These are phyloP conservation scores for Malassezia pachydermatis DNA, from an alignment of 1,284 basidiomycete genomes.

Conservation along the genomic window DNA sequence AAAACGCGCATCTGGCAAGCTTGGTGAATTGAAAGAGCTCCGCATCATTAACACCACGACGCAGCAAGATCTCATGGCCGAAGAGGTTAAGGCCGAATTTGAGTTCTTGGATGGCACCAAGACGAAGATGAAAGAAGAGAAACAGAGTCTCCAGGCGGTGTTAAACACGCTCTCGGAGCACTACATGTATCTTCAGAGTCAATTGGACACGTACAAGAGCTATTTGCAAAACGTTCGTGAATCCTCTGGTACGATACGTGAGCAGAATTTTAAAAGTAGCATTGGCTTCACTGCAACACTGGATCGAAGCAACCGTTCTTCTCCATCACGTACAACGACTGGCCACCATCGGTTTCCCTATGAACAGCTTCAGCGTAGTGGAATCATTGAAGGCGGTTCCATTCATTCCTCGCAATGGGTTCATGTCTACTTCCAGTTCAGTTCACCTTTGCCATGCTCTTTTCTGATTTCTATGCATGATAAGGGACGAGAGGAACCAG, in stretches of 20 bases:
- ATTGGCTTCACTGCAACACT: too few species aligned
- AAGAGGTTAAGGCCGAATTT: slow-evolving; percentile 89
- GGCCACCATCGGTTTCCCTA: slow-evolving; percentile 95
- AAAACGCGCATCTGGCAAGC: slow-evolving; percentile 88
- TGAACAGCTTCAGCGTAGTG: slow-evolving; percentile 95
- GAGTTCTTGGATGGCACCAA: slow-evolving; percentile 88
- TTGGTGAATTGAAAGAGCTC: slow-evolving; percentile 84
- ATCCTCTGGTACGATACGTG: slow-evolving; percentile 46
- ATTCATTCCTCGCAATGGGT: slow-evolving; percentile 87
- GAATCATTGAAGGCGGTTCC: slow-evolving; percentile 97
- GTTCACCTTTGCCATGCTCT: slow-evolving; percentile 89
- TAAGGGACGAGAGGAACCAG: slow-evolving; percentile 97
- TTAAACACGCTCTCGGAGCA: slow-evolving; percentile 99
- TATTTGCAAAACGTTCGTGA: slow-evolving; percentile 89
- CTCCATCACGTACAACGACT: too few species aligned
- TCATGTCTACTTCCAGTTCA: slow-evolving; percentile 97
- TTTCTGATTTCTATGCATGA: slow-evolving; percentile 98
- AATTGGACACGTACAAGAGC: slow-evolving; percentile 98
- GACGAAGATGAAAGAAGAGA: slow-evolving; percentile 89
- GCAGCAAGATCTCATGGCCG: slow-evolving; percentile 85
- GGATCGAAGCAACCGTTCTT: too few species aligned
- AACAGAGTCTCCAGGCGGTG: slow-evolving; percentile 80
- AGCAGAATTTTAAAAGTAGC: too few species aligned
- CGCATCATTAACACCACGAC: slow-evolving; percentile 73
- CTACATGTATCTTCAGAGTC: slow-evolving; percentile 88